Evolutionary conservation across 345 rosid genomes (phyloP).

Genomic region (Salix dunnii): DNA sequence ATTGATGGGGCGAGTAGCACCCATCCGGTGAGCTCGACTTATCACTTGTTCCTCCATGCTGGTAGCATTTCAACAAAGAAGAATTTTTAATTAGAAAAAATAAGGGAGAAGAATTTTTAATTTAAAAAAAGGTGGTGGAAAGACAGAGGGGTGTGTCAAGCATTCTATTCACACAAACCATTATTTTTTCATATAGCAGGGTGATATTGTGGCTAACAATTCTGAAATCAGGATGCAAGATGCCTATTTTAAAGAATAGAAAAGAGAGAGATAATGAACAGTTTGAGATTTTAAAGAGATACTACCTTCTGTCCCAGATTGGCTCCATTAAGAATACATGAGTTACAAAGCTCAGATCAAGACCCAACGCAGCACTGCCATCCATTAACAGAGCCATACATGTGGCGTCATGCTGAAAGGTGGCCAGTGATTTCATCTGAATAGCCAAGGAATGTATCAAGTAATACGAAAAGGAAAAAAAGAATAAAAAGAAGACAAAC

Average conservation of each 20-base stretch:
- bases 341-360: constrained; percentile 91
- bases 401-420: constrained; percentile 57
- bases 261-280: neutral
- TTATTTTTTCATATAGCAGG: no score
- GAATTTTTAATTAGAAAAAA: neutral
- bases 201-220: no score
- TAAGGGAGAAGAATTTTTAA: neutral
- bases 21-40: constrained; percentile 93
- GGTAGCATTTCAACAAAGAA: constrained; percentile 7
- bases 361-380: constrained; percentile 95
- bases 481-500: constrained; percentile 2
- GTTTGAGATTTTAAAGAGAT: neutral
- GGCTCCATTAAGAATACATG: constrained; percentile 91
- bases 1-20: constrained; percentile 76
- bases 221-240: neutral
- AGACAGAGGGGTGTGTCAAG: no score
- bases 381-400: constrained; percentile 95
- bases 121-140: neutral
- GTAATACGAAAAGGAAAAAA: neutral
- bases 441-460: constrained; percentile 3
- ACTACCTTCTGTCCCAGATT: constrained; percentile 95
- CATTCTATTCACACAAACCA: no score
- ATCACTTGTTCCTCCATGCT: constrained; percentile 98
- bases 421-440: constrained; percentile 70
- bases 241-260: neutral